phyloP scores from a whole-genome alignment of 202 grass and related monocot species.

The Cymbopogon flexuosus region DNA sequence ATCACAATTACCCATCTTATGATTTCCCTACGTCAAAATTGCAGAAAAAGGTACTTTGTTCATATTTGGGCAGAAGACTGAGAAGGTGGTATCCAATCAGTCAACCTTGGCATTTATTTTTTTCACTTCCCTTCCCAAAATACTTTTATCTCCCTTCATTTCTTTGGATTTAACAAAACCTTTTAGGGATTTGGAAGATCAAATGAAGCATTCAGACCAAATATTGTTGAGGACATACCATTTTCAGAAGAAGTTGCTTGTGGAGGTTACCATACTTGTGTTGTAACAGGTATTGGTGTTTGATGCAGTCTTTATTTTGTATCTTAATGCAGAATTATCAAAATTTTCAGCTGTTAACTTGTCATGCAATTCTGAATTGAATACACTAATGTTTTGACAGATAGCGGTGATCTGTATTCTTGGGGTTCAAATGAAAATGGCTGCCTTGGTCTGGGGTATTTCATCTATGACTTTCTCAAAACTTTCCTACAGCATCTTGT shows the following conservation, averaged over 20 bases:
- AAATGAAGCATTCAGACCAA: slow-evolving; percentile 63
- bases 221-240: slow-evolving; percentile 57
- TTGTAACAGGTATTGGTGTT: slow-evolving; percentile 60
- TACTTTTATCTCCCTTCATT: background rate
- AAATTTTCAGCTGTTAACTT: background rate
- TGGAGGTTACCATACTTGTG: slow-evolving; percentile 94
- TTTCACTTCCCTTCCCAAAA: slow-evolving; percentile 25
- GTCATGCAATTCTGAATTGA: background rate
- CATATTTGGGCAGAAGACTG: slow-evolving; percentile 77
- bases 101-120: slow-evolving; percentile 26
- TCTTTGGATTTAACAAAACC: slow-evolving; percentile 23
- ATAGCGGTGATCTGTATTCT: slow-evolving; percentile 60
- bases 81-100: slow-evolving; percentile 67
- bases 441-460: slow-evolving; percentile 94
- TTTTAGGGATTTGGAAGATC: slow-evolving; percentile 66
- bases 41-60: slow-evolving; percentile 83
- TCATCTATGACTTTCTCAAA: slow-evolving; percentile 31
- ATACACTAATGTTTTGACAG: slow-evolving; percentile 31
- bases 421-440: slow-evolving; percentile 99
- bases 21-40: slow-evolving; percentile 28
- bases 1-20: slow-evolving; percentile 31
- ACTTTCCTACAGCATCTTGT: slow-evolving; percentile 8
- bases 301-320: background rate
- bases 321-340: background rate
- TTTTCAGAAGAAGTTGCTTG: slow-evolving; percentile 80